Percentiles rank a stretch among this genome's conserved stretches.
These are phyloP conservation scores for Porodaedalea pini DNA, from an alignment of 1,284 basidiomycete genomes.

Conservation along the genomic window DNA sequence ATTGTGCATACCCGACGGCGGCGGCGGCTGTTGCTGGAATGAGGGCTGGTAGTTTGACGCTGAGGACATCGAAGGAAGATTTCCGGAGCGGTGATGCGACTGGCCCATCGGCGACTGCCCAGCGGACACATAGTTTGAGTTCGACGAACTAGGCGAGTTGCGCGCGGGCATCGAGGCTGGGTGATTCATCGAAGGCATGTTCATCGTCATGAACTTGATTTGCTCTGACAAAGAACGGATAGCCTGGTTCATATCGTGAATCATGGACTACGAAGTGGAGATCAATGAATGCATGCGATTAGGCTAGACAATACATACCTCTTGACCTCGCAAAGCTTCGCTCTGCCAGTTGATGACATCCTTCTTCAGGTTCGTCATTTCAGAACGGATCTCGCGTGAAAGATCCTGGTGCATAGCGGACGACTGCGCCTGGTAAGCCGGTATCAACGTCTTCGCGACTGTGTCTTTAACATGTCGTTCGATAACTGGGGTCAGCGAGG, in stretches of 20 bases:
- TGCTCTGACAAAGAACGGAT: constrained; percentile 71
- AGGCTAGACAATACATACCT: constrained; percentile 44
- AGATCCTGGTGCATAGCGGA: constrained; percentile 73
- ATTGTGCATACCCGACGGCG: constrained; percentile 38
- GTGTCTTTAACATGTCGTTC: constrained; percentile 79
- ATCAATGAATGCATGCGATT: background rate
- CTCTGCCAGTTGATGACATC: constrained; percentile 75
- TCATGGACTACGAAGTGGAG: constrained; percentile 48
- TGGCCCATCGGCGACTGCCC: constrained; percentile 19
- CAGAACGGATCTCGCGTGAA: constrained; percentile 64
- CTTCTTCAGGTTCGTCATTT: constrained; percentile 70
- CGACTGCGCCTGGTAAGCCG: constrained; percentile 67
- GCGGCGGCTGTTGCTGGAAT: constrained; percentile 25
- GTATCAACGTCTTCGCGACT: constrained; percentile 67
- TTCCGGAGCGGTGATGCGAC: constrained; percentile 19
- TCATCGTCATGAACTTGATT: constrained; percentile 70
- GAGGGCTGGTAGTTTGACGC: constrained; percentile 24
- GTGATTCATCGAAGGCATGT: constrained; percentile 40
- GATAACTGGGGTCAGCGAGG: constrained; percentile 64
- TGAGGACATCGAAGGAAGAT: constrained; percentile 23
- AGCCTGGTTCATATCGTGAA: constrained; percentile 73
- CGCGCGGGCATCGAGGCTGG: constrained; percentile 26
- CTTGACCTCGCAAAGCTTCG: constrained; percentile 69
- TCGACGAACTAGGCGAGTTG: constrained; percentile 28
- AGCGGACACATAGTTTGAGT: constrained; percentile 25